These are phyloP conservation scores for Scutellaria minor DNA, from an alignment of 257 asterid species.

Conservation along the genomic window DNA sequence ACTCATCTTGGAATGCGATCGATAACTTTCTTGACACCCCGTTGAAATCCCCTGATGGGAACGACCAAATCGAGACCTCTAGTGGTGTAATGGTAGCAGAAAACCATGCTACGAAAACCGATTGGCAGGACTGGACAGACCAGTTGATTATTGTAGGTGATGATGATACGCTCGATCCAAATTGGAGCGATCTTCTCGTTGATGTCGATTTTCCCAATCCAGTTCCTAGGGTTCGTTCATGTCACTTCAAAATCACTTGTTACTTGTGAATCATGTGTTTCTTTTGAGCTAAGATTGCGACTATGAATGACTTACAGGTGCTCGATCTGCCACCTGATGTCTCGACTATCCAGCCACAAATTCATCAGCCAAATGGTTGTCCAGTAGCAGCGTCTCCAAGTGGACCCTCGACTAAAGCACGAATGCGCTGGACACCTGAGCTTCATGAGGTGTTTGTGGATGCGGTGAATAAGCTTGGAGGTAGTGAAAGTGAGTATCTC, in stretches of 20 bases:
- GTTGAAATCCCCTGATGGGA: constrained; percentile 36
- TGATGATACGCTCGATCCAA: constrained; percentile 50
- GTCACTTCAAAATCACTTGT: no score
- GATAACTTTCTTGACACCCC: constrained; percentile 52
- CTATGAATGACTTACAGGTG: constrained; percentile 45
- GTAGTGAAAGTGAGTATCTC: constrained; percentile 73
- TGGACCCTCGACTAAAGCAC: constrained; percentile 53
- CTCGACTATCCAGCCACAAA: constrained; percentile 42
- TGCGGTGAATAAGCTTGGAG: constrained; percentile 92
- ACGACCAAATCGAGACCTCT: constrained; percentile 52
- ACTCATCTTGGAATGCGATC: constrained; percentile 49
- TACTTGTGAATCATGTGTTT: background rate
- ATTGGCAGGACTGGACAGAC: constrained; percentile 72
- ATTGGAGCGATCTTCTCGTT: constrained; percentile 68
- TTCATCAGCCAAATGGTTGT: constrained; percentile 43
- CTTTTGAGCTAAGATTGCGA: constrained; percentile 4
- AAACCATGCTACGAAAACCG: constrained; percentile 43
- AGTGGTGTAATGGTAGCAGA: constrained; percentile 42
- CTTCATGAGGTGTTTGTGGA: constrained; percentile 86
- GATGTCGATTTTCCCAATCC: constrained; percentile 61
- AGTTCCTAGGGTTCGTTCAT: constrained; percentile 57
- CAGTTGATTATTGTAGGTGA: constrained; percentile 58
- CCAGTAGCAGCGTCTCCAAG: constrained; percentile 50
- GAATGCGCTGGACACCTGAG: constrained; percentile 99
- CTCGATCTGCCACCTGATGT: constrained; percentile 47